Base-by-base conservation (phyloP, 768 basidiomycete species). In the Boletus huronensis region DNA sequence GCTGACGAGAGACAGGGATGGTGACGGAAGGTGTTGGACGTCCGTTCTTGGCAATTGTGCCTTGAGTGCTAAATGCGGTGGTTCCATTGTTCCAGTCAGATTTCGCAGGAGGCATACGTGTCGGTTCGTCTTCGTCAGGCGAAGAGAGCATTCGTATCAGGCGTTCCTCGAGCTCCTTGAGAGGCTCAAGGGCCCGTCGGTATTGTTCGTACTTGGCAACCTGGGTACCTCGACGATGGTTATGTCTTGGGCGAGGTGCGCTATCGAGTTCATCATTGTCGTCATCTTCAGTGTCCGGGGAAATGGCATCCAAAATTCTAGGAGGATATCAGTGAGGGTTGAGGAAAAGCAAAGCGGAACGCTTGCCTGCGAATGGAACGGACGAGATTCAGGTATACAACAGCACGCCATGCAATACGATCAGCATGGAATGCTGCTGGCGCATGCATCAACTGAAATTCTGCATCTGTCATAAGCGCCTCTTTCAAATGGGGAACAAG, bases 301-400 rank as follows among this genome's bases (percentile, higher is more conserved):
- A 78, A 48, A 90, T 80, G 25, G 87, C 81, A 53, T 91, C 90
- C 54, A 90, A 74, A 53, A 90, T 90, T 57, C 89, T 87, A 38
- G 40, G 46, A 14, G 2, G 53, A 10, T 36, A 34, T 59, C 14
- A 65, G 25, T 9, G 21, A 53, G 31, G 11, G n/a, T 19, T n/a
- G 3, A 13, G 43, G 50, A 40, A 19, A 26, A 29, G 19, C n/a
- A 25, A 64, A 26, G 55, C 29, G 31, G 53, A 44, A 53, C 41
- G 70, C 77, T 58, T 67, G 84, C 86, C 86, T 82, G 64, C 85
- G 83, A 62, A 93, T 74, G 56, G 90, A 93, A 67, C 85, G 84
- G 55, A 92, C 87, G 58, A 93, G 78, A 71, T 93, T 93, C 56
- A 93, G 80, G 73, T 93, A 93, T 64, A 93, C 88, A 61, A 93